Base-by-base conservation (phyloP, 148 eudicot species). In the Rhododendron ferrugineum region DNA sequence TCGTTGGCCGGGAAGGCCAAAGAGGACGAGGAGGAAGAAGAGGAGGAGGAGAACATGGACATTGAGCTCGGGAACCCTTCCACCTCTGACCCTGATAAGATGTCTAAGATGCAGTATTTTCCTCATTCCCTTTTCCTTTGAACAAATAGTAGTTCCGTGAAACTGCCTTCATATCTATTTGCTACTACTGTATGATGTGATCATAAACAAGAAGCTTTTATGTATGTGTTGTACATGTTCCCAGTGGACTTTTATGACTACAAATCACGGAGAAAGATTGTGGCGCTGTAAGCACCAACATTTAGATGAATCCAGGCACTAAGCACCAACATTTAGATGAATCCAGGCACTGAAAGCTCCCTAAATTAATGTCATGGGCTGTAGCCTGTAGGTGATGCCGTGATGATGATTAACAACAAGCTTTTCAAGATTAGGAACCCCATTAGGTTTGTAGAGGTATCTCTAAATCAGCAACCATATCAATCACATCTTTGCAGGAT, bases 61-160 rank as follows among this genome's bases (percentile, higher is more conserved):
- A 91, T 94, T 52, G 94, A 94, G 89, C 93, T 94, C 58, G 94
- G 93, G 13, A 94, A 93, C 15, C 88, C 90, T 36, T 68, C 96
- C 14, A 88, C 47, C 56, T 91, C 92, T 3, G 98, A 97, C 86
- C 96, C 98, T 85, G 92, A 93, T 80, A 97, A 95, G 89, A 89
- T 90, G 94, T 93, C 99, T 72, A 92, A 91, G 89, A 97, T 95
- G 99, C 98, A 95, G 98, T 95, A 85, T 88, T 95, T 91, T 58
- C 56, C 58, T 72, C 75, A 23, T 64, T 6, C 32, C 37, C 68
- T 11, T 60, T 58, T 5, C 49, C 36, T 16, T 46, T 5, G 1
- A 0, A 8, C 30, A 78, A n/a, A 26, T 34, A 36, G 42, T n/a
- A n/a, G 32, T 30, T 70, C 75, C 75, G 2, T 28, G 3, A n/a